Evolutionary conservation across 441 rosid genomes (phyloP).

Genomic region (Gossypium gossypioides): DNA sequence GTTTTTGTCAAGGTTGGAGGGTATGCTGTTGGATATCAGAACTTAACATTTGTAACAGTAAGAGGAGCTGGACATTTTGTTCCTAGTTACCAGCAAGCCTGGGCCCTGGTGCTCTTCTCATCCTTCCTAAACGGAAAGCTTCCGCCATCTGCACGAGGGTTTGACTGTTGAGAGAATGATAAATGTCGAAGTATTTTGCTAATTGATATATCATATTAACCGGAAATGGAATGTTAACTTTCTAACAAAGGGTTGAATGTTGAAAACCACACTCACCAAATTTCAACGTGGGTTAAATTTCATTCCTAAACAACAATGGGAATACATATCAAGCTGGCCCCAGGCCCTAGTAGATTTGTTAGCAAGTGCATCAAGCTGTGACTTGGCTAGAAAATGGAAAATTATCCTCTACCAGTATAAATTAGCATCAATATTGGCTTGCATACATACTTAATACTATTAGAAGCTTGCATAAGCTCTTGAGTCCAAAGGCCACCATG

Average conservation of each 20-base stretch:
- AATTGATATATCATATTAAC: not conserved
- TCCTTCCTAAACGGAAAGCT: conserved; percentile 17
- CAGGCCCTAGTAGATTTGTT: not conserved
- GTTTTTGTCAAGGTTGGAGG: conserved; percentile 22
- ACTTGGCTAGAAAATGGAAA: not conserved
- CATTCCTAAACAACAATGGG: not conserved
- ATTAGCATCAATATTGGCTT: not conserved
- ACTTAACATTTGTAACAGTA: conserved; percentile 23
- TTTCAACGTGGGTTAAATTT: not conserved
- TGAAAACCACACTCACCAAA: not conserved
- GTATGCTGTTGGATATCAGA: conserved; percentile 1
- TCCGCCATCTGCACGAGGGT: conserved; percentile 8
- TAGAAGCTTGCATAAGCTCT: not conserved
- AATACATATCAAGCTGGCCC: not conserved
- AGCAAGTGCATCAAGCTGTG: not conserved
- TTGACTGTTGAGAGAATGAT: not conserved
- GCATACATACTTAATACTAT: not conserved
- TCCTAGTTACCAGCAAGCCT: conserved; percentile 25
- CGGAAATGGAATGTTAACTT: not conserved
- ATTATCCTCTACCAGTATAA: not conserved
- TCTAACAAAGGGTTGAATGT: not conserved
- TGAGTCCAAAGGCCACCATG: not conserved
- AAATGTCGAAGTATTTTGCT: not conserved
- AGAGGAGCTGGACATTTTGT: conserved; percentile 25
- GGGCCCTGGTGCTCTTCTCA: conserved; percentile 18